phyloP scores from a whole-genome alignment of 306 rosid genomes.

The Rosa chinensis region DNA sequence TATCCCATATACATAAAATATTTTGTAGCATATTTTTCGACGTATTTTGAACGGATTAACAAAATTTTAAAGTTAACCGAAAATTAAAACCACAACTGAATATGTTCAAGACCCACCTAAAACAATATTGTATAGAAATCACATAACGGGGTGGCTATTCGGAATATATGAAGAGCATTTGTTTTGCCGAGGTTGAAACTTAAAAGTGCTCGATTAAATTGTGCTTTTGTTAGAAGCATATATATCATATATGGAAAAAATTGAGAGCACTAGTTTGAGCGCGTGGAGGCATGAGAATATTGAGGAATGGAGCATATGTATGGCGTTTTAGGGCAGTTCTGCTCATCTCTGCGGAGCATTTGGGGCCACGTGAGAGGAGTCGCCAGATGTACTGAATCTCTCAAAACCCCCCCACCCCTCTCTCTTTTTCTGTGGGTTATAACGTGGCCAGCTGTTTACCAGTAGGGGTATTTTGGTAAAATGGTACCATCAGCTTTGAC shows the following conservation, averaged over 20 bases:
- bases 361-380: constrained; percentile 27
- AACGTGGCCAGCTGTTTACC: constrained; percentile 59
- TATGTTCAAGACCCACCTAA: too few species aligned
- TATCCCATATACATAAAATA: too few species aligned
- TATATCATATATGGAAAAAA: background rate
- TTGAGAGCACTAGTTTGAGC: background rate
- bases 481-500: background rate
- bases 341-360: background rate
- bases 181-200: too few species aligned
- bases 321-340: background rate
- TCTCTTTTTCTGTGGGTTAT: constrained; percentile 14
- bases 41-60: too few species aligned
- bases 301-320: background rate
- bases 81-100: too few species aligned
- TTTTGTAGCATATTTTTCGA: too few species aligned
- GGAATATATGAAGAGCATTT: too few species aligned
- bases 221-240: too few species aligned
- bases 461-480: constrained; percentile 24
- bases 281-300: background rate
- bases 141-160: too few species aligned
- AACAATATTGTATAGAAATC: too few species aligned
- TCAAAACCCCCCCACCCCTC: background rate
- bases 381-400: constrained; percentile 24
- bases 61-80: too few species aligned
- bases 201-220: too few species aligned